Base-by-base conservation (phyloP, 2,329 filamentous ascomycete species). In the Apiospora marii region DNA sequence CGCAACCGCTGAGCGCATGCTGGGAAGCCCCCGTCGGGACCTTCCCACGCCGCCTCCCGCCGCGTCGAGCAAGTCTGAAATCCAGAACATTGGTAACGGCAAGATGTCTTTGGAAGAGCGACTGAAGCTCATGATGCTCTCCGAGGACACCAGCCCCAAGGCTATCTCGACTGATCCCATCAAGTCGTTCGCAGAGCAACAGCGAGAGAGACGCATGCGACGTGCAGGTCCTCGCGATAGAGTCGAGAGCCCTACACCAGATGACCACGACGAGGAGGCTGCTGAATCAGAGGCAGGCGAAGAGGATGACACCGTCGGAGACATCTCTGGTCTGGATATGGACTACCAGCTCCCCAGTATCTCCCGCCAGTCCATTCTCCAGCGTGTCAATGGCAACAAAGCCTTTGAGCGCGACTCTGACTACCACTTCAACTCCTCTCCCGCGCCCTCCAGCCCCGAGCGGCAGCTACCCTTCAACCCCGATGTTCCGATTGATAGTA, bases 361-460 rank as follows among this genome's bases (percentile, higher is more conserved):
- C 79, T 98, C 96, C 12, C 91, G 96, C 49, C 96, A 98, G 81
- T 98, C 95, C 0, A 98, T 98, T 77, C 86, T 98, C 77, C 92
- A 94, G 70, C 94, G 96, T 74, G 92, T 98, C 71, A 94, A 96
- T 80, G 94, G 88, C 67, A 88, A 87, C 77, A 83, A 86, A 73
- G 77, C 82, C 68, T 85, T 88, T 64, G 89, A 91, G 27, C 83
- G 86, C 73, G 87, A 91, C 71, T 90, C 91, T 4, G 89, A 91
- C 72, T 92, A 90, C 75, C 88, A 89, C 77, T 90, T 92, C 77
- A 91, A 90, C 4, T 91, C 91, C 2, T 89, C 90, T 1, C 83
- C 85, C n/a, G 85, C 87, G 2, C 88, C 87, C 74, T 90, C 89
- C 2, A 91, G 84, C 76, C 88, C 90, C 16, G 86, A 89, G 73